phyloP scores from a whole-genome alignment of 108 stramenopile genomes.

The Epipyxis sp. region DNA sequence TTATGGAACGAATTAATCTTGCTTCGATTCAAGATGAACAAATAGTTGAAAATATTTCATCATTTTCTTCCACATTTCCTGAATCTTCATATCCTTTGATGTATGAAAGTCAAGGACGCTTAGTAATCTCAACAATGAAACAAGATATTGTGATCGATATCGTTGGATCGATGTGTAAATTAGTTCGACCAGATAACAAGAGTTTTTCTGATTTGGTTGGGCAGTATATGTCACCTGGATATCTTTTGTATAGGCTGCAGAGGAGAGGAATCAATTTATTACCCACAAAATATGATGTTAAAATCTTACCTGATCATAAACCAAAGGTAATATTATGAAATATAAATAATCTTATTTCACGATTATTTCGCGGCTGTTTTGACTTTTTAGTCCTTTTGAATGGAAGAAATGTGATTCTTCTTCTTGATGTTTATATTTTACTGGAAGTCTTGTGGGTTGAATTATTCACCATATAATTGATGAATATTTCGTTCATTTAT shows the following conservation, averaged over 20 bases:
- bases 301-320: not conserved
- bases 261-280: conserved; percentile 11
- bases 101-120: conserved; percentile 16
- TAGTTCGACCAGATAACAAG: conserved; percentile 1
- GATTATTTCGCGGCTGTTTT: too few relatives aligned
- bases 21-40: not conserved
- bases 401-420: not conserved
- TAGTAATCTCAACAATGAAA: not conserved
- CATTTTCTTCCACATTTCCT: too few relatives aligned
- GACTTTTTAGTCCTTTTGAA: too few relatives aligned
- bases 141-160: conserved; percentile 16
- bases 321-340: not conserved
- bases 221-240: not conserved
- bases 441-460: not conserved
- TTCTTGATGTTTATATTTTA: not conserved
- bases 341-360: too few relatives aligned
- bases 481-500: too few relatives aligned
- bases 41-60: not conserved
- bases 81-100: too few relatives aligned
- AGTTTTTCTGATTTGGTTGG: not conserved
- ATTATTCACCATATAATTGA: too few relatives aligned
- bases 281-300: not conserved
- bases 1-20: not conserved
- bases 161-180: not conserved
- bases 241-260: not conserved